Percentiles rank a stretch among this genome's conserved stretches.
Evolutionary conservation across 768 basidiomycete species (phyloP).

Genomic region (Leucosporidium creatinivorum): DNA sequence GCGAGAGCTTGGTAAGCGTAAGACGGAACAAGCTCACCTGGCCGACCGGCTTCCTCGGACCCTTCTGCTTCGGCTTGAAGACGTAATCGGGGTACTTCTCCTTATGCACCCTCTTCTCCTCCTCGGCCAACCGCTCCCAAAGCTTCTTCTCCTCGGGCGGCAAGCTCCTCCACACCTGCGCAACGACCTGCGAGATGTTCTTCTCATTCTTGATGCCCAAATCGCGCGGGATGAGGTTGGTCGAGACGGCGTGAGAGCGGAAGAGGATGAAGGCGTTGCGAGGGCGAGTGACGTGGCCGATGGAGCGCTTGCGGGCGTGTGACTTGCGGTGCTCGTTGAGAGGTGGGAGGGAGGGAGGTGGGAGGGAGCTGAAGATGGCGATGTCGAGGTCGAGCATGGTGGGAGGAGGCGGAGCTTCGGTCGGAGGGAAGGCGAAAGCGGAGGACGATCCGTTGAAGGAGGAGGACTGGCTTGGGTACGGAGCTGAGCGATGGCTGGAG

Average conservation of each 20-base stretch:
- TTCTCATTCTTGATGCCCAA: conserved; percentile 57
- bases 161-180: conserved; percentile 60
- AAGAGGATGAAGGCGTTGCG: conserved; percentile 75
- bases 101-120: conserved; percentile 32
- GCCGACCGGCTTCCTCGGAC: background rate
- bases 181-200: conserved; percentile 63
- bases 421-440: too few relatives aligned
- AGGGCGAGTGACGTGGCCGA: conserved; percentile 58
- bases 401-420: background rate
- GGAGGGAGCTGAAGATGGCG: background rate
- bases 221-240: background rate
- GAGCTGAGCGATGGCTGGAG: too few relatives aligned
- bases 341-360: background rate
- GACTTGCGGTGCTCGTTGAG: background rate
- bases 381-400: background rate
- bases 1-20: too few relatives aligned
- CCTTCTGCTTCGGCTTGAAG: conserved; percentile 18
- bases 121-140: conserved; percentile 35
- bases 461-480: too few relatives aligned
- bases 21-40: background rate
- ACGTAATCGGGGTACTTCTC: conserved; percentile 31
- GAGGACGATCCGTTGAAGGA: too few relatives aligned
- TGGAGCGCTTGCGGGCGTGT: conserved; percentile 46
- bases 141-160: conserved; percentile 41
- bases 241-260: conserved; percentile 61